Evolutionary conservation across 306 rosid genomes (phyloP).

Genomic region (Trifolium fragiferum): DNA sequence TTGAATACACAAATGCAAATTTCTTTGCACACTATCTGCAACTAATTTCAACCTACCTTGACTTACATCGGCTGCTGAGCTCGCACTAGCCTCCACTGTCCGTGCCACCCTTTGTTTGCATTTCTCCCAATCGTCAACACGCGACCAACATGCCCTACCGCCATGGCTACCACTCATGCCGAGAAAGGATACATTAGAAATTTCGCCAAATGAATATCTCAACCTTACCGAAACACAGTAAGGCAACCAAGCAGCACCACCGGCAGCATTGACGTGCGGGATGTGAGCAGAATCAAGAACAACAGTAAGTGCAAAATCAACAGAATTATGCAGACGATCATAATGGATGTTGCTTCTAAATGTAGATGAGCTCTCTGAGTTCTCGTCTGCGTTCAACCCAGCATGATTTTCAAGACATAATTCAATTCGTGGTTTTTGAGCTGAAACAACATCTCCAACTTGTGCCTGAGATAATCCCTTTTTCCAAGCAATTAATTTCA

Average conservation of each 20-base stretch:
- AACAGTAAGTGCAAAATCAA: conserved; percentile 92
- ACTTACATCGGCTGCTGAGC: conserved; percentile 66
- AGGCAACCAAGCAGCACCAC: conserved; percentile 99
- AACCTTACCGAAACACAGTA: conserved; percentile 93
- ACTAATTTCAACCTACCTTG: conserved; percentile 93
- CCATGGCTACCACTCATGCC: conserved; percentile 99
- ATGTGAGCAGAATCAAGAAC: conserved; percentile 96
- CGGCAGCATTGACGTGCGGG: conserved; percentile 90
- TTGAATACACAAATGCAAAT: conserved; percentile 76
- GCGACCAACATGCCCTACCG: conserved; percentile 93
- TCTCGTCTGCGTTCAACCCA: conserved; percentile 66
- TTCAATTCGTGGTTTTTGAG: conserved; percentile 93
- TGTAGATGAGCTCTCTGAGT: conserved; percentile 61
- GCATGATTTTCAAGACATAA: conserved; percentile 97
- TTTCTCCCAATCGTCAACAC: conserved; percentile 90
- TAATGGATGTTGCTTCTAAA: conserved; percentile 95
- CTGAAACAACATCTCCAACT: conserved; percentile 84
- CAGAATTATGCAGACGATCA: conserved; percentile 81
- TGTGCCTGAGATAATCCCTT: conserved; percentile 86
- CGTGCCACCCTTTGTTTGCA: conserved; percentile 80
- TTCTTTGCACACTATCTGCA: conserved; percentile 89
- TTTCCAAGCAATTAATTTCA: conserved; percentile 97
- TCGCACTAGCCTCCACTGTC: conserved; percentile 69
- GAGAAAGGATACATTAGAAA: conserved; percentile 72
- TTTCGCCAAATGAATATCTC: conserved; percentile 87